Evolutionary conservation across 768 basidiomycete species (phyloP).

Genomic region (Mycena venus): DNA sequence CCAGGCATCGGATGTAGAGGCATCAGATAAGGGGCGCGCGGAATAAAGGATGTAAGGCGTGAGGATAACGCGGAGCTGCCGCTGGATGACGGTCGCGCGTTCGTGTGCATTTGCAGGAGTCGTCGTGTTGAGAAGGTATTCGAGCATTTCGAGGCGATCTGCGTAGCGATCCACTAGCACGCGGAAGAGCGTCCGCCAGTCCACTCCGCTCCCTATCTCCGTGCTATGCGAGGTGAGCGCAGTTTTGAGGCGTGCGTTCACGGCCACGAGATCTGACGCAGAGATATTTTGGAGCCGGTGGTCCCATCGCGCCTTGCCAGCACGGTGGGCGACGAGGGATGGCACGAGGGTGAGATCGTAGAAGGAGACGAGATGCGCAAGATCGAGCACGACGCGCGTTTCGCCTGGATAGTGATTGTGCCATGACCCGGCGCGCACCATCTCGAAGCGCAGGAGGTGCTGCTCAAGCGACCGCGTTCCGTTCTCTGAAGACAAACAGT

Average conservation of each 20-base stretch:
- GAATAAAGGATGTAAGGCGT: constrained; percentile 1
- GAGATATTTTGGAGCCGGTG: constrained; percentile 45
- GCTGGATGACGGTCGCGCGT: background rate
- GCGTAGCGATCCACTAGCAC: constrained; percentile 47
- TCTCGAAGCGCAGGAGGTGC: constrained; percentile 10
- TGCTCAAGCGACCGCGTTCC: background rate
- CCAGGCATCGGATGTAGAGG: constrained; percentile 36
- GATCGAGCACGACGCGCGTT: constrained; percentile 47
- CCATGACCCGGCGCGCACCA: constrained; percentile 43
- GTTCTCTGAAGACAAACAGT: no score
- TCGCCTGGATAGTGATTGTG: constrained; percentile 52
- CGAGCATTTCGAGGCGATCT: constrained; percentile 43
- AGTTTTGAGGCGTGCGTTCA: constrained; percentile 26
- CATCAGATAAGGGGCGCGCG: background rate
- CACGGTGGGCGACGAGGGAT: constrained; percentile 42
- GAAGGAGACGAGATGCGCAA: constrained; percentile 48
- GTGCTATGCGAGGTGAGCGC: constrained; percentile 7
- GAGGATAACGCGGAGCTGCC: constrained; percentile 17
- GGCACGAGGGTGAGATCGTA: constrained; percentile 47
- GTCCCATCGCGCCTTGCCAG: constrained; percentile 40
- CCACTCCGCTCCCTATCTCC: constrained; percentile 41
- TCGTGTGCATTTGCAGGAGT: background rate
- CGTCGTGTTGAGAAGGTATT: constrained; percentile 31
- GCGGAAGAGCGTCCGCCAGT: constrained; percentile 48
- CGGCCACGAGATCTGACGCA: constrained; percentile 32